Evolutionary conservation across 1,284 basidiomycete species (phyloP).

Genomic region (Apiotrichum porosum): DNA sequence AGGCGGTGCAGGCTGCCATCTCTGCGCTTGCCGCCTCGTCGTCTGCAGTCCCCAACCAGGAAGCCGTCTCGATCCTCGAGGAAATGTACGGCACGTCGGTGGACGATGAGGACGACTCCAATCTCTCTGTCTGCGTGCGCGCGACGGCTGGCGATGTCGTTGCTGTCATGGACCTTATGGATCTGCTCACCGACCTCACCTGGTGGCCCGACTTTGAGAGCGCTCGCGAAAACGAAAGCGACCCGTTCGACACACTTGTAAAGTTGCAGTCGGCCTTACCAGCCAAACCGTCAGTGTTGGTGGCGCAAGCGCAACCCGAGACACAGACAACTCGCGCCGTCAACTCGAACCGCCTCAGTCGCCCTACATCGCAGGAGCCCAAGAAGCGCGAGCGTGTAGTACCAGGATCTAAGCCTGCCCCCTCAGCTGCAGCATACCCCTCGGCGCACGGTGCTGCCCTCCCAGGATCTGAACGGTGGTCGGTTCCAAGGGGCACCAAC

Average conservation of each 20-base stretch:
- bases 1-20: constrained; percentile 31
- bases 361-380: not conserved
- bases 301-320: not conserved
- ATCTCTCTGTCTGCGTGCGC: constrained; percentile 23
- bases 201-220: constrained; percentile 35
- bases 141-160: constrained; percentile 35
- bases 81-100: constrained; percentile 30
- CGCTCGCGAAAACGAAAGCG: constrained; percentile 9
- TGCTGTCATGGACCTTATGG: constrained; percentile 42
- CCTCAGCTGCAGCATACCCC: not conserved
- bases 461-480: not conserved
- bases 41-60: not conserved
- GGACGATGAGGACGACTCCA: constrained; percentile 1
- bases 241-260: constrained; percentile 3
- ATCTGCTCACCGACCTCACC: constrained; percentile 34
- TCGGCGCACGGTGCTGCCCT: not conserved
- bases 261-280: not conserved
- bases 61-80: constrained; percentile 23
- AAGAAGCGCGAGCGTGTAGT: constrained; percentile 3
- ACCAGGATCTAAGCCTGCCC: constrained; percentile 1
- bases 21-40: constrained; percentile 15
- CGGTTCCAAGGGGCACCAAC: not conserved
- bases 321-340: constrained; percentile 1
- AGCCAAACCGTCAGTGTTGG: not conserved
- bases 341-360: constrained; percentile 11